Base-by-base conservation (phyloP, 345 rosid genomes). In the Arabidopsis suecica region DNA sequence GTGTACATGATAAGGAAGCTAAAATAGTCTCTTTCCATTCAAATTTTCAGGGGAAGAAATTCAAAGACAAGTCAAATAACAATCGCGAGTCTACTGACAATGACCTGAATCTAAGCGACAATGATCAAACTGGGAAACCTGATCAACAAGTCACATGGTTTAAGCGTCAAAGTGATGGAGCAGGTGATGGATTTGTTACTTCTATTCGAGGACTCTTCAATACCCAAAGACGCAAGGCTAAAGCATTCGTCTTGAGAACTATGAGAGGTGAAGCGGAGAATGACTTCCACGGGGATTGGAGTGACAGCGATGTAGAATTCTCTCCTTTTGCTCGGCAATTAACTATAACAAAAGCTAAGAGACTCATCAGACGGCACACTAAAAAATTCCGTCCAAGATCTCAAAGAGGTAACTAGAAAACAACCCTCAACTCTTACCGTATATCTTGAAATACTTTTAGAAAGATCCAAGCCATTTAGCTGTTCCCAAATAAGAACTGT, bases 111-210 rank as follows among this genome's bases (percentile, higher is more conserved):
- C 83, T 95, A 50, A 88, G 94, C 60, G 99, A 92, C 70, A 88
- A 84, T 44, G 99, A 95, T 63, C 93, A 71, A 68, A 55, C 78
- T 5, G 94, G 85, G 81, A 87, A 83, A 75, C 14, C 85, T 77
- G 96, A 93, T 75, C 89, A 88, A 76, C 91, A 88, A 41, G 75
- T 86, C 18, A 81, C 93, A 49, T 95, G 84, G 78, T 83, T 89
- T 16, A 95, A 91, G 83, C 96, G 97, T 37, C 88, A 87, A 65
- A 81, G 77, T 58, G 99, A 95, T 72, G 98, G 97, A 82, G 99
- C 98, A 53, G 99, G 99, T 22, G 99, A 95, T 84, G 96, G 99
- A 60, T 95, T 95, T 71, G 98, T 92, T 25, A 95, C 94, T 62
- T 92, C 97, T 53, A 78, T 95, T 44, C 81, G 85, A 83, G 98